A percentile compares a stretch with the other conserved stretches of the same genome.
phyloP scores from a whole-genome alignment of 2,329 filamentous ascomycete species.

The Penicillium nordicum region DNA sequence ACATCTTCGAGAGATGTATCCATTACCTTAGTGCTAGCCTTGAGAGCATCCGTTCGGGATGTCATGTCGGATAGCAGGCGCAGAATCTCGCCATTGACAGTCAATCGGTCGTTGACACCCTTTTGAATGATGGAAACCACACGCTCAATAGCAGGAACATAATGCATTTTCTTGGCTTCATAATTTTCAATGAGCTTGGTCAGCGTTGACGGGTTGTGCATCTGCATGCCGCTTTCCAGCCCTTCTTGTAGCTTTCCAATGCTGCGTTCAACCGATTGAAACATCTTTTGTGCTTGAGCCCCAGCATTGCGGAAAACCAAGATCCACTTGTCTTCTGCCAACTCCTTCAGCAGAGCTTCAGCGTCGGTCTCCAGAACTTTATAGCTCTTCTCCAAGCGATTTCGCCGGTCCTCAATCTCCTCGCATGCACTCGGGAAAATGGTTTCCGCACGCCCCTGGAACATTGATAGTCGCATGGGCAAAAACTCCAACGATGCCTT shows the following conservation, averaged over 20 bases:
- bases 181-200: slow-evolving; percentile 87
- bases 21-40: slow-evolving; percentile 72
- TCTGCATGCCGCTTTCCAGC: slow-evolving; percentile 69
- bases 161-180: slow-evolving; percentile 91
- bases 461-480: slow-evolving; percentile 88
- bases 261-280: slow-evolving; percentile 87
- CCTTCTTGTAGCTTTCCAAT: slow-evolving; percentile 76
- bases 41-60: slow-evolving; percentile 73
- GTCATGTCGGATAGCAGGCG: slow-evolving; percentile 82
- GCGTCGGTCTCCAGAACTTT: slow-evolving; percentile 86
- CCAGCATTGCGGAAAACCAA: slow-evolving; percentile 92
- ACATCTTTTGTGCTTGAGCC: slow-evolving; percentile 91
- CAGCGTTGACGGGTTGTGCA: slow-evolving; percentile 67
- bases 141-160: slow-evolving; percentile 86
- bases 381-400: slow-evolving; percentile 77
- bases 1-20: slow-evolving; percentile 73
- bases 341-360: slow-evolving; percentile 80
- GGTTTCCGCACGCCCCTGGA: slow-evolving; percentile 70
- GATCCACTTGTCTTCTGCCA: slow-evolving; percentile 95
- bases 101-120: slow-evolving; percentile 91
- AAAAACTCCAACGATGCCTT: slow-evolving; percentile 91
- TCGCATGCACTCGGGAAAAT: slow-evolving; percentile 89
- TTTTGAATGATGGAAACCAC: slow-evolving; percentile 91
- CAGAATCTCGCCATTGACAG: slow-evolving; percentile 92
- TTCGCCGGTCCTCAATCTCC: slow-evolving; percentile 73